These are phyloP conservation scores for Leptodermis oblonga DNA, from an alignment of 257 asterid species.

Conservation along the genomic window DNA sequence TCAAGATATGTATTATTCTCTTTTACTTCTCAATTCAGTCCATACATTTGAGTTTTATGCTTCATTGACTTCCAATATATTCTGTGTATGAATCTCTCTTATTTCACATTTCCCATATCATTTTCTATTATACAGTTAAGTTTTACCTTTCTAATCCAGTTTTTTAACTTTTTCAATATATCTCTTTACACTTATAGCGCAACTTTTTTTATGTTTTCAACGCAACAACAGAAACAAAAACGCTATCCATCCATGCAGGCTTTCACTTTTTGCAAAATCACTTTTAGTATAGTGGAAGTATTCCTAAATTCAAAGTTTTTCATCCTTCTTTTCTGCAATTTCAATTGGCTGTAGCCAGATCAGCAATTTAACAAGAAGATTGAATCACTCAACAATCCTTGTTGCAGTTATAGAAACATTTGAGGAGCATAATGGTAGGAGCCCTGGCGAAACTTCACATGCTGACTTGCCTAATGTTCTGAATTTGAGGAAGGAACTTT, in stretches of 20 bases:
- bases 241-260: too few species aligned
- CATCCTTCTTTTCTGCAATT: background rate
- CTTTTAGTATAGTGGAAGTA: too few species aligned
- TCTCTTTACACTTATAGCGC: too few species aligned
- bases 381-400: background rate
- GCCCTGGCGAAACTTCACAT: conserved; percentile 66
- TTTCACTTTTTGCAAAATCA: background rate
- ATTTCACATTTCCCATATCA: too few species aligned
- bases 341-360: background rate
- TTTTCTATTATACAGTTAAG: too few species aligned
- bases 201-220: too few species aligned
- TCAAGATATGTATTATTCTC: background rate
- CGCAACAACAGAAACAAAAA: too few species aligned
- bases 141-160: too few species aligned
- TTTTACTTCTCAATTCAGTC: background rate
- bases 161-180: too few species aligned
- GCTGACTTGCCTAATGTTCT: conserved; percentile 62
- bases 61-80: background rate
- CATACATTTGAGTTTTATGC: background rate
- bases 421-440: conserved; percentile 69
- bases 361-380: background rate
- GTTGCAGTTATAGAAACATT: conserved; percentile 74
- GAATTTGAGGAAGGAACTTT: conserved; percentile 65
- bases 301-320: background rate
- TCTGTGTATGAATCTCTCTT: too few species aligned